Base-by-base conservation (phyloP, 208 protist genomes). In the Acanthamoeba rhysodes region DNA sequence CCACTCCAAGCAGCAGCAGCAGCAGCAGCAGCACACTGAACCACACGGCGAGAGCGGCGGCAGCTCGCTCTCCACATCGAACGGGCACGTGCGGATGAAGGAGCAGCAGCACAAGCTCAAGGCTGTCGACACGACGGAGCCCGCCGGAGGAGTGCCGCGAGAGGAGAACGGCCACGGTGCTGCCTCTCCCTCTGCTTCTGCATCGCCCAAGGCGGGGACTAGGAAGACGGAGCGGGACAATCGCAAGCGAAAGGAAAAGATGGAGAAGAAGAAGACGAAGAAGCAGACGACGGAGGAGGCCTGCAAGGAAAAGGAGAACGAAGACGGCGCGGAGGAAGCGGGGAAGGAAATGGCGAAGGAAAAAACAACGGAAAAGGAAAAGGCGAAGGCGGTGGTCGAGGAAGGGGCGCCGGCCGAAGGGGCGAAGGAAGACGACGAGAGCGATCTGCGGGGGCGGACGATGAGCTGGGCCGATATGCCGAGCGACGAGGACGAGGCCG, bases 401-500 rank as follows among this genome's bases (percentile, higher is more conserved):
- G 48, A 62, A 16, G 8, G 68, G 82, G 34, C 32, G 5, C 18
- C 4, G 9, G 50, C 7, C 45, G 14, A 76, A 6, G 10, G 41
- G 29, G 78, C 29, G 24, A 48, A 76, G 37, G 22, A 93, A 4
- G 24, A 78, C 91, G 14, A 78, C 5, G n/a, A 64, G 41, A 29
- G 10, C 45, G 55, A 64, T 41, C 12, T 27, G 16, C 12, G 27
- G 10, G 37, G 5, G 41, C 9, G 37, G 14, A 59, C 37, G n/a
- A 24, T 3, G 37, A 88, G 16, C 55, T 59, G 41, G 80, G 80
- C 41, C 45, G 80, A 88, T n/a, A 88, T 59, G 41, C 50, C 20
- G 50, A 88, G 80, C 80, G 80, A 88, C 32, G 87, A 93, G 20
- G 87, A 72, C 18, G 34, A 72, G 16, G 32, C 88, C 8, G 45